Evolutionary conservation across 2,329 filamentous ascomycete genomes (phyloP), one percentile per base, ranked within the genome.

Genomic region (Trematosphaeria pertusa): DNA sequence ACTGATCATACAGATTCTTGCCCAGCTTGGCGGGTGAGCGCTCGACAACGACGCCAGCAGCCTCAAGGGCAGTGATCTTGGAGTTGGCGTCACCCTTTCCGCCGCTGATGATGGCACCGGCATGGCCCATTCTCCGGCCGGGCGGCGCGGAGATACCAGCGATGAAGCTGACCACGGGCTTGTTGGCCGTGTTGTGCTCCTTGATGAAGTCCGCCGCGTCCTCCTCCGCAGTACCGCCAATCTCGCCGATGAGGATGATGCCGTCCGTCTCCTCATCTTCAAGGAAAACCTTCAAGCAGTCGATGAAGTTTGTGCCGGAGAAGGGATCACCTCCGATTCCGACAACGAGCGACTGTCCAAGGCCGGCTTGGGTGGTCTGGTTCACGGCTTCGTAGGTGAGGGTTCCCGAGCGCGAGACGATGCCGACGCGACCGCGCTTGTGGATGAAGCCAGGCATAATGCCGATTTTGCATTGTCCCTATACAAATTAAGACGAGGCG

Each of bases 371-470:
- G 61, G 94, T 97, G 70, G 94, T 99, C 81, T 99, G 94, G 85
- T 97, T 97, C 78, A 99, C 94, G 72, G 94, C 94, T 82, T 99
- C 94, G 82, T 99, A 99, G 71, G 94, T 99, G 58, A 99, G 87
- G 63, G 94, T 99, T 70, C 94, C 94, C 71, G 94, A 97, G 68
- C 94, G 89, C 66, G 92, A 97, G 77, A 99, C 94, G 75, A 99
- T 97, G 72, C 94, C 94, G 73, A 99, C 92, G 75, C 94, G 92
- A 67, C 94, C 94, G 77, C 92, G 91, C 86, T 97, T 97, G 87
- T 99, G 94, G 81, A 99, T 97, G 84, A 97, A 97, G 69, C 94
- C 94, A 59, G 94, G 91, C 94, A 99, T 97, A 81, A 99, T 99
- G 73, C 94, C 94, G 72, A 99, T 97, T 83, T 99, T 99, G 86